Percentiles rank a stretch among this genome's conserved stretches.
These are phyloP conservation scores for Pelargonium fulgidum DNA, from an alignment of 441 rosid genomes.

Conservation along the genomic window DNA sequence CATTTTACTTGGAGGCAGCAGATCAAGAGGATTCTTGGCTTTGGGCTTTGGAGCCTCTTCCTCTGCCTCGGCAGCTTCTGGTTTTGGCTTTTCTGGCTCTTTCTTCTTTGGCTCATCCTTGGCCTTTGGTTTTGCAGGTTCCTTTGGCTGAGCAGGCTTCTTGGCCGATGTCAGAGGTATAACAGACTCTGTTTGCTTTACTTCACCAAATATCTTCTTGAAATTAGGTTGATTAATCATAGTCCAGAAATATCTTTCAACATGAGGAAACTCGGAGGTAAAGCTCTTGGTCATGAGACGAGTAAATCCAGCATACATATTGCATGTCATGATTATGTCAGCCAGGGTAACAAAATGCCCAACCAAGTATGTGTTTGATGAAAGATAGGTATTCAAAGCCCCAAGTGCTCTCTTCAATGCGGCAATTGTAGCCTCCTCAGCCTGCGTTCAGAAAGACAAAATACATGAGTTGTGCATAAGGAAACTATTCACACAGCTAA, in stretches of 20 bases:
- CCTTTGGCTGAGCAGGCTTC: neutral
- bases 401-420: slow-evolving; percentile 64
- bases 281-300: slow-evolving; percentile 16
- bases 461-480: too few relatives aligned
- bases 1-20: slow-evolving; percentile 39
- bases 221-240: slow-evolving; percentile 79
- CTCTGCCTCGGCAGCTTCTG: slow-evolving; percentile 56
- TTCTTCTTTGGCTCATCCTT: slow-evolving; percentile 10
- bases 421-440: slow-evolving; percentile 69
- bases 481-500: too few relatives aligned
- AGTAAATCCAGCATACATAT: slow-evolving; percentile 55
- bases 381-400: slow-evolving; percentile 61
- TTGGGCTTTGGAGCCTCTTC: slow-evolving; percentile 50
- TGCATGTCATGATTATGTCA: slow-evolving; percentile 67
- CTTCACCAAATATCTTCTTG: slow-evolving; percentile 65
- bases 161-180: slow-evolving; percentile 27
- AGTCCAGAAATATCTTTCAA: slow-evolving; percentile 97
- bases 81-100: slow-evolving; percentile 33
- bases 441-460: slow-evolving; percentile 19
- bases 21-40: neutral
- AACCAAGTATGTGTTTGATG: slow-evolving; percentile 70
- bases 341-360: slow-evolving; percentile 78
- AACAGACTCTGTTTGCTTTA: slow-evolving; percentile 59
- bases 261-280: slow-evolving; percentile 50
- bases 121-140: slow-evolving; percentile 44